Conservation (phyloP, 176 grass and related monocot genomes). For the Hyparrhenia diplandra region DNA sequence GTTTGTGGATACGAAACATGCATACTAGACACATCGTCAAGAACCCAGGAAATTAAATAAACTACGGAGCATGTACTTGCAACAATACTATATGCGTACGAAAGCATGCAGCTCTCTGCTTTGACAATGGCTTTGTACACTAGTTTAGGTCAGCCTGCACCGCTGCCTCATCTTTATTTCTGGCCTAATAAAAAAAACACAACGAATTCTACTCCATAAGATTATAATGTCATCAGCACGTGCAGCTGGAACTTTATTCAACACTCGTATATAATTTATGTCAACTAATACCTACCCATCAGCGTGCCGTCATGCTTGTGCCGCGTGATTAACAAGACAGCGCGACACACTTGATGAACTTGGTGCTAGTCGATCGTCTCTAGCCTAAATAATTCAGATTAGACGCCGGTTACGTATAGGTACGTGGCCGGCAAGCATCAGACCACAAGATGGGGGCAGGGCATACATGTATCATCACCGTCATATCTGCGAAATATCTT, state of each 20-base stretch:
- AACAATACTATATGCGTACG: background rate
- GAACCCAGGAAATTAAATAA: background rate
- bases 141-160: slow-evolving; percentile 1
- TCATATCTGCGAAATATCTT: background rate
- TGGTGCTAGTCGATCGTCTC: too few relatives aligned
- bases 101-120: background rate
- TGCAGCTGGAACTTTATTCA: slow-evolving; percentile 5
- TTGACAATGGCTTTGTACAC: background rate
- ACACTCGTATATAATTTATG: background rate
- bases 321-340: background rate
- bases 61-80: background rate
- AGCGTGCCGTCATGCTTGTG: slow-evolving; percentile 10
- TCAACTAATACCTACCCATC: background rate
- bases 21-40: background rate
- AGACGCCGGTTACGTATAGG: background rate
- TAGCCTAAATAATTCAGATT: background rate
- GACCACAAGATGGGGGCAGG: too few relatives aligned
- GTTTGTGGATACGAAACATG: background rate
- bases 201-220: background rate
- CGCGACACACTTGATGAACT: background rate
- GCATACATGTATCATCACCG: background rate
- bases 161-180: background rate
- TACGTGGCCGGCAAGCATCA: background rate
- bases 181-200: background rate
- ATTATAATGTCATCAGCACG: background rate